phyloP scores from a whole-genome alignment of 495 filamentous ascomycete species.

The Podospora pseudocomata region DNA sequence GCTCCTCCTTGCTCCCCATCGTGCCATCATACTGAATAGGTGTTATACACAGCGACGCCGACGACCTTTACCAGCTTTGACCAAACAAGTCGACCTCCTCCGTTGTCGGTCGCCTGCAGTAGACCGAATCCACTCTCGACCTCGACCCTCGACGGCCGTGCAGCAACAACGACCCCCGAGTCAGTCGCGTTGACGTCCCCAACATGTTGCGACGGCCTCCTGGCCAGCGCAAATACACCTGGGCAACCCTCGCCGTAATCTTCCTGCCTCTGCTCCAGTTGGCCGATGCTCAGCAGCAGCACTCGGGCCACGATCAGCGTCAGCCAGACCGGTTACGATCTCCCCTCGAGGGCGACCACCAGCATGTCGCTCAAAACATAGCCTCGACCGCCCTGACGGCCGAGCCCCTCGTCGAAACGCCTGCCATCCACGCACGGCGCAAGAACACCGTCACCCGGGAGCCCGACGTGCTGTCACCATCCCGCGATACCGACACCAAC shows the following conservation, averaged over 20 bases:
- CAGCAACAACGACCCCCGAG: conserved; percentile 11
- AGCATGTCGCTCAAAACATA: conserved; percentile 27
- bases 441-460: conserved; percentile 23
- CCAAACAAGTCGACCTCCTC: no score
- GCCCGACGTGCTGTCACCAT: conserved; percentile 13
- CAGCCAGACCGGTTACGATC: conserved; percentile 26
- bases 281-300: conserved; percentile 60
- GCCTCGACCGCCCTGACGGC: conserved; percentile 26
- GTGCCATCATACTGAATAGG: no score
- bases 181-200: conserved; percentile 43
- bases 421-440: conserved; percentile 23
- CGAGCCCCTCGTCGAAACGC: conserved; percentile 27
- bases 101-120: neutral
- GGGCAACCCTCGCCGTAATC: conserved; percentile 48
- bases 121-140: conserved; percentile 11
- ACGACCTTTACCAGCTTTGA: no score
- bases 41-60: no score
- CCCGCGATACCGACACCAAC: conserved; percentile 15
- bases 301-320: conserved; percentile 31
- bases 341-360: conserved; percentile 29
- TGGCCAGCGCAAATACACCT: conserved; percentile 45
- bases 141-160: neutral
- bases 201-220: conserved; percentile 56
- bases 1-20: neutral
- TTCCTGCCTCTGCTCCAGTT: conserved; percentile 50